Evolutionary conservation across 371 early-diverging fungal genomes (phyloP), one percentile per base, ranked within the genome.

Genomic region (Mortierella sp.): DNA sequence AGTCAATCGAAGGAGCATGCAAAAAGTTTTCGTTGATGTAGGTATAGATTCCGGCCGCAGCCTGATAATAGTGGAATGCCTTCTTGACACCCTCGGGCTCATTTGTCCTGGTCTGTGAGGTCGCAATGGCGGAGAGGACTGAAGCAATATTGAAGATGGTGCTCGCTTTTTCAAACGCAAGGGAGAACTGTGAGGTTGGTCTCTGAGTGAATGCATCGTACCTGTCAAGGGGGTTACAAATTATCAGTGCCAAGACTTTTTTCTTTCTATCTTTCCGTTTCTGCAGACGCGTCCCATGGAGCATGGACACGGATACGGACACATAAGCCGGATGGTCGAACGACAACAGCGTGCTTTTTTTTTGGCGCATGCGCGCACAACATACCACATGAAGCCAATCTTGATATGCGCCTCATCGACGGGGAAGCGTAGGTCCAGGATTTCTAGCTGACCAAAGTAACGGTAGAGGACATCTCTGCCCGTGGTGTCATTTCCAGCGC

Each of bases 1-100:
- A 76, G 80, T 99, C 99, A 15, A 90, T 84, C 3, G 95, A 93
- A 0, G 98, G 98, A 15, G 98, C 95, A 69, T 99, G 98, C 49
- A 97, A 79, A 82, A 98, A 97, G 80, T 97, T 97, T 63, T 98
- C 97, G 76, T 94, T 96, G 80, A 98, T 97, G 79, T 92, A 97
- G 50, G 89, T 83, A 83, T 94, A 96, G 72, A 95, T 87, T 17
- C 95, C 96, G 19, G 99, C 97, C 3, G 97, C 90, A 8, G 92
- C 91, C 79, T 97, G 97, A 60, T 96, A 94, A 76, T 91, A 93
- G 79, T 94, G 90, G 80, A 88, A 96, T 0, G 94, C 90, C 31
- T 84, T 81, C 80, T 94, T 94, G 47, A 92, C 84, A 0, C 94
- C 95, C 19, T 87, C 86, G 1, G 87, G 79, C 52, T 94, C 94